These are phyloP conservation scores for Phlegmacium glaucopus DNA, from an alignment of 768 basidiomycete genomes.

Conservation along the genomic window DNA sequence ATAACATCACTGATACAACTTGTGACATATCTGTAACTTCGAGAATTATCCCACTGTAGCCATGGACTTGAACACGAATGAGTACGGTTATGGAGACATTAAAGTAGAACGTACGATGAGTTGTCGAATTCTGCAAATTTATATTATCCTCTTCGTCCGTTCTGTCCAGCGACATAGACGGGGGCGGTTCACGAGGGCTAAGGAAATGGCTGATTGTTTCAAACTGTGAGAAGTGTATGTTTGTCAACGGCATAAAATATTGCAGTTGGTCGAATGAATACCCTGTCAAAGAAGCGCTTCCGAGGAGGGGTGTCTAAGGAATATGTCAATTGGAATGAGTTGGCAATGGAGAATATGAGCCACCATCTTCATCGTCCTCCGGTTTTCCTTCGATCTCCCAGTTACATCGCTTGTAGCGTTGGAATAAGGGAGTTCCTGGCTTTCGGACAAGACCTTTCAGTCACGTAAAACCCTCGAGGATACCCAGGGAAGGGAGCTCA, in stretches of 20 bases:
- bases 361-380: conserved; percentile 83
- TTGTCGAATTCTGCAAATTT: conserved; percentile 63
- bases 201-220: conserved; percentile 79
- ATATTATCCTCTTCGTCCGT: conserved; percentile 73
- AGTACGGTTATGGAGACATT: conserved; percentile 1
- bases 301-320: conserved; percentile 66
- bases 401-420: conserved; percentile 86
- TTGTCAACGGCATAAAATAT: neutral
- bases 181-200: conserved; percentile 67
- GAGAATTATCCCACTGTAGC: conserved; percentile 78
- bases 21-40: conserved; percentile 79
- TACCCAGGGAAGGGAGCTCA: conserved; percentile 30
- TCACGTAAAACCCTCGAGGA: neutral
- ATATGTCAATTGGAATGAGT: conserved; percentile 4
- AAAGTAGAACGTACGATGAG: conserved; percentile 48
- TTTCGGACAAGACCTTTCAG: conserved; percentile 25
- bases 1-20: conserved; percentile 69
- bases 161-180: conserved; percentile 78
- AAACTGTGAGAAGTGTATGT: conserved; percentile 39
- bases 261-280: conserved; percentile 24
- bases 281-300: conserved; percentile 70
- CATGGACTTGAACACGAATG: conserved; percentile 45
- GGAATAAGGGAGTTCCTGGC: conserved; percentile 89
- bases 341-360: conserved; percentile 2
- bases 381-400: conserved; percentile 83